phyloP scores from a whole-genome alignment of 192 early-diverging fungal species.

The Coemansia sp. region DNA sequence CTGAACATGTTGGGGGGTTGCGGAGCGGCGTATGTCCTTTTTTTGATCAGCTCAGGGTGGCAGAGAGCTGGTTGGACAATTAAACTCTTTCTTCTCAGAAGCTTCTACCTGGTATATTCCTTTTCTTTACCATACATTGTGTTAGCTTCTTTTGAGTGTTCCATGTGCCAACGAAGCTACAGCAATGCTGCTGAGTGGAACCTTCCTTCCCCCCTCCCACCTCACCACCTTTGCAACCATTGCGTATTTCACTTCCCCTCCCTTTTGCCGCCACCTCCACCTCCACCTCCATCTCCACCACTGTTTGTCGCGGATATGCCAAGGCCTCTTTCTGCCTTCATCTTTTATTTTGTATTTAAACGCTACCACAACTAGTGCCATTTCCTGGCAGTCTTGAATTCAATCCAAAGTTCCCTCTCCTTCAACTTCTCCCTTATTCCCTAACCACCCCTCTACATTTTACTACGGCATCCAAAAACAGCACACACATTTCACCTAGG shows the following conservation, averaged over 20 bases:
- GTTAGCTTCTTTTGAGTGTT: not conserved
- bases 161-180: not conserved
- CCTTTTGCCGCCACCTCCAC: not conserved
- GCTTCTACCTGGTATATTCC: conserved; percentile 15
- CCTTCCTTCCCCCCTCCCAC: not conserved
- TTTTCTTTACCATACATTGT: conserved; percentile 1
- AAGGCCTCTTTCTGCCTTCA: not conserved
- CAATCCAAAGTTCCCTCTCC: not conserved
- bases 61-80: not conserved
- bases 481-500: not conserved
- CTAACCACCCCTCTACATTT: not conserved
- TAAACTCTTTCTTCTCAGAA: conserved; percentile 12
- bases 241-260: not conserved
- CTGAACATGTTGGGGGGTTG: not conserved
- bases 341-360: not conserved
- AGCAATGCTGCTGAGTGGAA: not conserved
- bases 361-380: not conserved
- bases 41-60: not conserved
- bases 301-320: not conserved
- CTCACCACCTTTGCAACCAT: not conserved
- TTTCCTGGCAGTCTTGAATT: not conserved
- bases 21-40: not conserved
- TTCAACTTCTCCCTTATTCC: not conserved
- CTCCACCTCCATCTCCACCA: not conserved
- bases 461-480: not conserved